Evolutionary conservation across 2,329 filamentous ascomycete genomes (phyloP).

Genomic region (Pyrenophora tritici-repentis): DNA sequence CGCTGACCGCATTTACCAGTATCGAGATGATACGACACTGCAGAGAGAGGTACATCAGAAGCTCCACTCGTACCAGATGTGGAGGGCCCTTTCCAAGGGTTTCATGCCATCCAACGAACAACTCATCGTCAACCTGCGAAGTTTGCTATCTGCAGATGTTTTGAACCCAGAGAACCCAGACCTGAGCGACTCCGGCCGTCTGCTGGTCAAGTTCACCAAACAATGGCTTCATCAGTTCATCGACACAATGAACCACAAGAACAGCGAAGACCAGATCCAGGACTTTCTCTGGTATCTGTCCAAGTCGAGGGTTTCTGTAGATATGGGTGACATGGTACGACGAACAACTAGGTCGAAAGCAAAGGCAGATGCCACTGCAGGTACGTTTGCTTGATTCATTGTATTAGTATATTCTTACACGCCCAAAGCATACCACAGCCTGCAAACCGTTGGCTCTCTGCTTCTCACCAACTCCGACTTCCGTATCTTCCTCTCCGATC

Average conservation of each 20-base stretch:
- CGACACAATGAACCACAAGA: conserved; percentile 81
- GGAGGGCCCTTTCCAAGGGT: conserved; percentile 77
- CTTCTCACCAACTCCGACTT: conserved; percentile 90
- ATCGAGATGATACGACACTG: conserved; percentile 77
- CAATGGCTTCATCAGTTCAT: conserved; percentile 80
- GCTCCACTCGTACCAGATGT: conserved; percentile 91
- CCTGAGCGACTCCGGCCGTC: conserved; percentile 76
- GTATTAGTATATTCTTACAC: conserved; percentile 23
- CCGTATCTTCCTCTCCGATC: conserved; percentile 79
- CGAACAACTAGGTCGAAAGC: conserved; percentile 66
- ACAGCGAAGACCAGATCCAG: conserved; percentile 81
- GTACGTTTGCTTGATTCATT: conserved; percentile 49
- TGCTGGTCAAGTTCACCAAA: conserved; percentile 72
- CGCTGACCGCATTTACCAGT: conserved; percentile 44
- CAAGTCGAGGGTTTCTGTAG: conserved; percentile 72
- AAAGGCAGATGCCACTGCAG: conserved; percentile 72
- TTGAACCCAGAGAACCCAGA: conserved; percentile 76
- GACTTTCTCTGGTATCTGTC: conserved; percentile 86
- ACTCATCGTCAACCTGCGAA: conserved; percentile 76
- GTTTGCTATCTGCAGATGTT: conserved; percentile 75
- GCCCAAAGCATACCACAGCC: conserved; percentile 71
- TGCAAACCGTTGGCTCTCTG: conserved; percentile 82
- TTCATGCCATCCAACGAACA: conserved; percentile 95
- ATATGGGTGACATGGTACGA: conserved; percentile 66
- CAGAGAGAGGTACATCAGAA: conserved; percentile 77